Base-by-base conservation (phyloP, 768 basidiomycete genomes). In the Ephemerocybe angulata region DNA sequence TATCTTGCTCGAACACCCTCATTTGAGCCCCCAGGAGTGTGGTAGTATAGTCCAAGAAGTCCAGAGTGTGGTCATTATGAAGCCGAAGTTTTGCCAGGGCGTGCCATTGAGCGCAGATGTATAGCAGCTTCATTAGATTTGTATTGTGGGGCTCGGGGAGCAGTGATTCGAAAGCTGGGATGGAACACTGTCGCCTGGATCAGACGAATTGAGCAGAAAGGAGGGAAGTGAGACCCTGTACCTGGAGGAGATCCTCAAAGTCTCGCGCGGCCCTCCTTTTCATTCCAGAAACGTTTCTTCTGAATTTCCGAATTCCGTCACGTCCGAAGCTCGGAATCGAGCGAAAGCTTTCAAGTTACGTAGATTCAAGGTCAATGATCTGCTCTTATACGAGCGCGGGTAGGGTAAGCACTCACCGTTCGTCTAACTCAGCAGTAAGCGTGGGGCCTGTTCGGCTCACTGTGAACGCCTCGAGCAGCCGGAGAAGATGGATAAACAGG, bases 191-290 rank as follows among this genome's bases (percentile, higher is more conserved):
- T 25, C 28, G 44, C 12, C 3, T n/a, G 12, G 11, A 12, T 12
- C 22, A 8, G 11, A 24, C 28, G 1, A 15, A 33, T 1, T 28
- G 7, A 10, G 21, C 12, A 50, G 12, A 2, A 52, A 44, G 17
- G 51, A 28, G 25, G 12, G 33, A 33, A 4, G 24, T 15, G 19
- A 22, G 30, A 12, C 48, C 49, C 38, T 11, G 22, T 27, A 70
- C 76, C 68, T 76, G 74, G 0, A 76, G 60, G 0, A 75, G 48
- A 24, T 76, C 73, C 48, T 76, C 70, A 50, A 69, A 76, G 47
- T 76, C 67, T 0, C 65, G 55, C 1, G 67, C 74, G 6, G 67
- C 67, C 6, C 67, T 52, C 12, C 71, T 64, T 42, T 67, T 67
- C 62, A 71, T 62, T 17, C 68, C 66, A 1, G 70, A 65, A 0